A percentile compares a stretch with the other conserved stretches of the same genome.
Conservation (phyloP, 2,329 filamentous ascomycete species). For the Exophiala mesophila region DNA sequence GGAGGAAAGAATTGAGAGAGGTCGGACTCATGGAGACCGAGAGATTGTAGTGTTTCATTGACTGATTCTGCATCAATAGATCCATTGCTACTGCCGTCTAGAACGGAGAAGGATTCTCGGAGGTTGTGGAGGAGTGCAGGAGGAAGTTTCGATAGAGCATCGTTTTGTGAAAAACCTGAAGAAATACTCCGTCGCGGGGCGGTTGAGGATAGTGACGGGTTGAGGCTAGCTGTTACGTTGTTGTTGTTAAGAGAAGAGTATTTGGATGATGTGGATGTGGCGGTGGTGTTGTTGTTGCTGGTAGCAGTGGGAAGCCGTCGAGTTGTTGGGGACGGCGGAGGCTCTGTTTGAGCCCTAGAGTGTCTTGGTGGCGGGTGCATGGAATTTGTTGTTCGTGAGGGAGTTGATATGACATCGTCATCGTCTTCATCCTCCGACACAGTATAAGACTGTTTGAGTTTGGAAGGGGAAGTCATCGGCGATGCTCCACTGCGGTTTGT, state of each 20-base stretch:
- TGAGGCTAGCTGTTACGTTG: slow-evolving; percentile 1
- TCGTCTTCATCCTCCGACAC: slow-evolving; percentile 37
- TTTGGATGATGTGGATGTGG: slow-evolving; percentile 11
- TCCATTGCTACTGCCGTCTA: slow-evolving; percentile 85
- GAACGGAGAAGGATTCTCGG: slow-evolving; percentile 86
- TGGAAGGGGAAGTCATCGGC: slow-evolving; percentile 43
- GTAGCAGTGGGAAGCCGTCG: slow-evolving; percentile 6
- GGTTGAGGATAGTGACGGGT: not conserved
- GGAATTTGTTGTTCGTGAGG: slow-evolving; percentile 38
- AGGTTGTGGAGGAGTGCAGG: slow-evolving; percentile 79
- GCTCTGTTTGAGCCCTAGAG: slow-evolving; percentile 28
- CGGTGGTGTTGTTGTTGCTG: not conserved
- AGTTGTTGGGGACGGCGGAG: slow-evolving; percentile 36
- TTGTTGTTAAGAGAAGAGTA: slow-evolving; percentile 1
- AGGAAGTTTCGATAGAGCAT: slow-evolving; percentile 54
- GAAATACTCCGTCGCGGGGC: slow-evolving; percentile 12
- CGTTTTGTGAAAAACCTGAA: slow-evolving; percentile 28
- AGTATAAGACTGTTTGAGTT: slow-evolving; percentile 44
- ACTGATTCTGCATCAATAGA: slow-evolving; percentile 77
- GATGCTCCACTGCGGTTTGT: slow-evolving; percentile 36
- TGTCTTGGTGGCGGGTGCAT: slow-evolving; percentile 7
- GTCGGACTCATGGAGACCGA: slow-evolving; percentile 70
- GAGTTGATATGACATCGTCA: slow-evolving; percentile 32
- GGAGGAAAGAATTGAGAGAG: slow-evolving; percentile 80
- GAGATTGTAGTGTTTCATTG: slow-evolving; percentile 64